Conservation (phyloP, 2,329 filamentous ascomycete genomes). For the Colletotrichum trifolii region DNA sequence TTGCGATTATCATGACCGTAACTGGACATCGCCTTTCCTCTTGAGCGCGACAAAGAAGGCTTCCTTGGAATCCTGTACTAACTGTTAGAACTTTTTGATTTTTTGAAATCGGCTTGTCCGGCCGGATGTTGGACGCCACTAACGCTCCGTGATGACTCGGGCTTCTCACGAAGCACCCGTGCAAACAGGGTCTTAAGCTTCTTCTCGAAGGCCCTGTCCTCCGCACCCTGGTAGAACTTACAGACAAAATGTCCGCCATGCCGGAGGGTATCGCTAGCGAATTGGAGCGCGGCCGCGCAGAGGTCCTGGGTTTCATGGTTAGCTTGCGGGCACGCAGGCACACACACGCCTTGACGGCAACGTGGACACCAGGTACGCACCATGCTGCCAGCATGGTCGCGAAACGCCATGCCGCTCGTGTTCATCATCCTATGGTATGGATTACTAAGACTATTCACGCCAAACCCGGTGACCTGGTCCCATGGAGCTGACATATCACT, state of each 20-base stretch:
- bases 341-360: background rate
- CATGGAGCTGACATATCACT: slow-evolving; percentile 99
- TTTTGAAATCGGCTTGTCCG: background rate
- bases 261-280: slow-evolving; percentile 85
- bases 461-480: slow-evolving; percentile 81
- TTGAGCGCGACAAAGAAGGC: slow-evolving; percentile 85
- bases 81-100: slow-evolving; percentile 4
- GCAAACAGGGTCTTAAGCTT: slow-evolving; percentile 81
- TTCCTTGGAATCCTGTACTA: slow-evolving; percentile 80
- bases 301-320: slow-evolving; percentile 73
- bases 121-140: slow-evolving; percentile 45
- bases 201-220: slow-evolving; percentile 83
- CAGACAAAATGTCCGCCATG: slow-evolving; percentile 91
- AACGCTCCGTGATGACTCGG: slow-evolving; percentile 88
- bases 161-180: slow-evolving; percentile 88
- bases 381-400: slow-evolving; percentile 95
- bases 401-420: slow-evolving; percentile 87
- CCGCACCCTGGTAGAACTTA: slow-evolving; percentile 94
- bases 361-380: slow-evolving; percentile 57
- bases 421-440: slow-evolving; percentile 99
- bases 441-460: slow-evolving; percentile 92
- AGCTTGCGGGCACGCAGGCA: background rate
- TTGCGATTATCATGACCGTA: background rate
- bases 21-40: slow-evolving; percentile 63
- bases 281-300: slow-evolving; percentile 84